Evolutionary conservation across 1,284 basidiomycete species (phyloP), one percentile per base, ranked within the genome.

Genomic region (Mycosarcoma maydis): DNA sequence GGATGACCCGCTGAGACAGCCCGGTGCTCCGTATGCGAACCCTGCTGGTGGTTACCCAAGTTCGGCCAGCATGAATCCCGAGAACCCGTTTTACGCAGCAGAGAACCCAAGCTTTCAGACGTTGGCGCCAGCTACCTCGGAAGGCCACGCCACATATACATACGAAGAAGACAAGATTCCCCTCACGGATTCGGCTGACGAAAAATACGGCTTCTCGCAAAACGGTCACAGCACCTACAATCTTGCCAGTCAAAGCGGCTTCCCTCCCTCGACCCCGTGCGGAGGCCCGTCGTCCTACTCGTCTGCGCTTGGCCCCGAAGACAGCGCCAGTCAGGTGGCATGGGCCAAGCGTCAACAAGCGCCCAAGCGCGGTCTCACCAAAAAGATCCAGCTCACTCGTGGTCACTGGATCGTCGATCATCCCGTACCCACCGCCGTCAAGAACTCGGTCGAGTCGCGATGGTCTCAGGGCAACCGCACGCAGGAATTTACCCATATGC

Each of bases 401-500:
- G 80, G 81, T 24, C 77, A 82, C 55, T 82, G 80, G 73, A 80
- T 82, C 47, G 75, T 82, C 22, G 81, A 82, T 24, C 77, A 82
- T 42, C 86, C 88, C n/a, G 93, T 95, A 0, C 94, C 94, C 1
- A 90, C 90, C 0, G 90, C 93, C 3, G 88, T 96, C 50, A 87
- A 87, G 75, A 92, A 89, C 70, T 92, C 92, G 17, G 88, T 93
- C 40, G 93, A 97, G 82, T 83, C 86, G 34, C 91, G 90, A 81
- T 96, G 90, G 85, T 85, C 66, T 1, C 68, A 80, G 27, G 74
- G 69, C 34, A 47, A 43, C 17, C 48, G 53, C 17, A 71, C 66
- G 23, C 72, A 83, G 57, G 95, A 98, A 83, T 95, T 94, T 82
- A 92, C 92, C 2, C 90, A 94, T 82, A 92, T 97, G 92, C 88